These are phyloP conservation scores for Fusarium pilosicola DNA, from an alignment of 2,329 filamentous ascomycete species.

Conservation along the genomic window DNA sequence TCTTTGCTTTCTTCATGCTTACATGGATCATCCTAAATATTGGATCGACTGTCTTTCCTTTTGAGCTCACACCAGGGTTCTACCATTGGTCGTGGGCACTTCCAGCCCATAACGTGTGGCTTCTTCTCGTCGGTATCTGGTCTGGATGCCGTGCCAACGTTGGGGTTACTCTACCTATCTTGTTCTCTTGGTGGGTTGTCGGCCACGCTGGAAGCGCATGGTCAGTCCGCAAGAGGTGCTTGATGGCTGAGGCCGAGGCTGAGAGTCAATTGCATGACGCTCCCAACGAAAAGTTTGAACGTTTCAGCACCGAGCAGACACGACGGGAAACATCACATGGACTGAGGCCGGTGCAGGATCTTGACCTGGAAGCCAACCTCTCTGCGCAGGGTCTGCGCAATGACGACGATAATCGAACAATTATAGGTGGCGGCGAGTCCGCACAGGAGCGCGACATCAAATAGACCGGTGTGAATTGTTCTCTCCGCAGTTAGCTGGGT, in stretches of 20 bases:
- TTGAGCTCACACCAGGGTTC: constrained; percentile 27
- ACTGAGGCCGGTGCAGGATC: neutral
- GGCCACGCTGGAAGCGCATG: constrained; percentile 16
- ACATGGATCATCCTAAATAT: constrained; percentile 47
- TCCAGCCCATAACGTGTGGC: constrained; percentile 17
- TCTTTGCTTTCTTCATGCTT: constrained; percentile 54
- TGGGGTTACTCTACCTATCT: constrained; percentile 5
- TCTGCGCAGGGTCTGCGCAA: neutral
- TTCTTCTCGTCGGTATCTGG: constrained; percentile 20
- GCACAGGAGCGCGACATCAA: neutral
- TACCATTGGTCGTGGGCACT: constrained; percentile 20
- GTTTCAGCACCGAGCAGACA: neutral
- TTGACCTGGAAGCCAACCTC: neutral
- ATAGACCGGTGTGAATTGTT: too few species aligned
- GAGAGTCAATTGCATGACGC: neutral
- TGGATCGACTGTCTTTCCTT: constrained; percentile 12
- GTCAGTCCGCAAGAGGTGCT: constrained; percentile 25
- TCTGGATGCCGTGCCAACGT: constrained; percentile 11
- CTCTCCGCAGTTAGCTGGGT: too few species aligned
- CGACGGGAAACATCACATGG: neutral
- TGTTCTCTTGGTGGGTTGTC: constrained; percentile 26
- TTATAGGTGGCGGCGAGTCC: neutral
- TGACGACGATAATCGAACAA: neutral
- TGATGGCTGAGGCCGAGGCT: constrained; percentile 9
- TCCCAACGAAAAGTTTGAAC: neutral